These are phyloP conservation scores for Auricularia heimuer DNA, from an alignment of 768 basidiomycete species.

Conservation along the genomic window DNA sequence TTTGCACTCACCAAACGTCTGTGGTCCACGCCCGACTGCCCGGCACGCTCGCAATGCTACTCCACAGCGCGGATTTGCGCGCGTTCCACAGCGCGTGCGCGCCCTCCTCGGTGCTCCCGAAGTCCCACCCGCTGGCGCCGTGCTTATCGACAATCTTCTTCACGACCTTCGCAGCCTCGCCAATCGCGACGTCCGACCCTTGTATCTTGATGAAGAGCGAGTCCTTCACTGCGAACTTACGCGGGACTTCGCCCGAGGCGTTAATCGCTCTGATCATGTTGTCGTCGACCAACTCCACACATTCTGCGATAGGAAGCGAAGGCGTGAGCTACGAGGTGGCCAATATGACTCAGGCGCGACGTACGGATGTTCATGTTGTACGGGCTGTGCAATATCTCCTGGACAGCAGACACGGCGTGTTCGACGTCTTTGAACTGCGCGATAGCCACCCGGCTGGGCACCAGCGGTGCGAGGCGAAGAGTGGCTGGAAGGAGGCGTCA, in stretches of 20 bases:
- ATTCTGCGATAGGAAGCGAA: slow-evolving; percentile 39
- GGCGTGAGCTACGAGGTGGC: too few species aligned
- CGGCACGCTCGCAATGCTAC: slow-evolving; percentile 53
- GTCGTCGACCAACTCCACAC: slow-evolving; percentile 79
- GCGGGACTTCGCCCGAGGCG: slow-evolving; percentile 46
- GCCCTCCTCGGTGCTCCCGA: slow-evolving; percentile 66
- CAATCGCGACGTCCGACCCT: slow-evolving; percentile 52
- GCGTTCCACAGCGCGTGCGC: slow-evolving; percentile 75
- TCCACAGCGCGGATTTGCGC: slow-evolving; percentile 75
- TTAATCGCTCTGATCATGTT: slow-evolving; percentile 75
- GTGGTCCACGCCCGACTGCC: slow-evolving; percentile 73
- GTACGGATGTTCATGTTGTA: slow-evolving; percentile 65
- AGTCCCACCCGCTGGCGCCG: slow-evolving; percentile 56
- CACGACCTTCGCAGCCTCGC: slow-evolving; percentile 48
- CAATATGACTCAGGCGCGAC: neutral
- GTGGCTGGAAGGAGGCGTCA: slow-evolving; percentile 45
- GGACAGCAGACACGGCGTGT: slow-evolving; percentile 68
- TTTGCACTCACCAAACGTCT: slow-evolving; percentile 64
- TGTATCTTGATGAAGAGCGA: slow-evolving; percentile 90
- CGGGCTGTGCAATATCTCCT: slow-evolving; percentile 63
- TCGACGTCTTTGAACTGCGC: slow-evolving; percentile 77
- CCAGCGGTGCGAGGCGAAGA: slow-evolving; percentile 63
- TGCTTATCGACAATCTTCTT: slow-evolving; percentile 56
- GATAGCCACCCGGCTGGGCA: slow-evolving; percentile 82
- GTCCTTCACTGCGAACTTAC: slow-evolving; percentile 58